Conservation (phyloP, 1,284 basidiomycete species). For the Puccinia polysora region DNA sequence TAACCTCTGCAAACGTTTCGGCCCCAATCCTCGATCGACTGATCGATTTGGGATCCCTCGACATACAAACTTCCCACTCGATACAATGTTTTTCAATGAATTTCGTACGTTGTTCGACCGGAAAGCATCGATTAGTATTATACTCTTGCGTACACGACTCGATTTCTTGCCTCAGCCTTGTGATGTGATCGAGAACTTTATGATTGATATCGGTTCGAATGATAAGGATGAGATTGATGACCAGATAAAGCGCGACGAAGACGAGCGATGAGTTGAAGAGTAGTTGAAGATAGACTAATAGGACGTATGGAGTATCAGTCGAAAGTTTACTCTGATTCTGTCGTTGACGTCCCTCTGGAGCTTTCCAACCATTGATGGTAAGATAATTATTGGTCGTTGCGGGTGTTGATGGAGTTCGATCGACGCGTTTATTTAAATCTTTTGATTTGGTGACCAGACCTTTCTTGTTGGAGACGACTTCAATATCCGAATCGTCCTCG, state of each 20-base stretch:
- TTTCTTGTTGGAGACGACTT: background rate
- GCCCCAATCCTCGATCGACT: slow-evolving; percentile 52
- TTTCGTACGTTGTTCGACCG: slow-evolving; percentile 17
- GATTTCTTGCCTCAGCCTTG: slow-evolving; percentile 30
- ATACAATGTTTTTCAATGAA: slow-evolving; percentile 42
- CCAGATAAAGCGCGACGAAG: slow-evolving; percentile 22
- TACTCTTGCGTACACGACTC: slow-evolving; percentile 28
- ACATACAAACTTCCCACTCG: slow-evolving; percentile 50
- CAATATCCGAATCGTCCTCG: background rate
- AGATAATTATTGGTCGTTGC: slow-evolving; percentile 19
- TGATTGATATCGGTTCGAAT: slow-evolving; percentile 30
- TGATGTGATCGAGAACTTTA: slow-evolving; percentile 8
- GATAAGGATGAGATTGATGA: slow-evolving; percentile 19
- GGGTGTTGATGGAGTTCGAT: background rate
- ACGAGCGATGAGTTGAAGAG: slow-evolving; percentile 33
- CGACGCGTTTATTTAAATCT: background rate
- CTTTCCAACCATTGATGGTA: slow-evolving; percentile 26
- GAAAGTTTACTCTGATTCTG: slow-evolving; percentile 2
- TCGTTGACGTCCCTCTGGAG: background rate
- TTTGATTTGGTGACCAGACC: background rate
- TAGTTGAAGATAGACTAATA: slow-evolving; percentile 40
- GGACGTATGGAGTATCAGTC: slow-evolving; percentile 34
- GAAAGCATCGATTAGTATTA: slow-evolving; percentile 34
- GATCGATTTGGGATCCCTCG: slow-evolving; percentile 50
- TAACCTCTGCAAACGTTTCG: slow-evolving; percentile 53